Conservation (phyloP, 805 yeast species). For the Kuraishia ogatae region DNA sequence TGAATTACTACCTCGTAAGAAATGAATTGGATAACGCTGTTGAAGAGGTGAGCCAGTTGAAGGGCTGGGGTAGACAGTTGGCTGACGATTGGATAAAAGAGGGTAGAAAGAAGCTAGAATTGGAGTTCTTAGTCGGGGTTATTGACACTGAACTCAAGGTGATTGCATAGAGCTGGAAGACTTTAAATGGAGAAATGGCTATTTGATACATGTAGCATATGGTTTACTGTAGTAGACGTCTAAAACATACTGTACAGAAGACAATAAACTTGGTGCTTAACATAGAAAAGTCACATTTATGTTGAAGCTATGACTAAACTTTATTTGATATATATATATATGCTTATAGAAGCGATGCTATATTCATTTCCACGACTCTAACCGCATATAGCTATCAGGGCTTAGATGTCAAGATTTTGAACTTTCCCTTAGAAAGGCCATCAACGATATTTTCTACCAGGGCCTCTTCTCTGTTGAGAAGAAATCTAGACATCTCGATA, state of each 20-base stretch:
- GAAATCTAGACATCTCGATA: constrained; percentile 10
- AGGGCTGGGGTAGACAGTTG: constrained; percentile 88
- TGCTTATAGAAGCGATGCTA: not conserved
- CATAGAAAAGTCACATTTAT: not conserved
- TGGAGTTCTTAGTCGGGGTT: constrained; percentile 67
- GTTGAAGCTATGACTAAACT: not conserved
- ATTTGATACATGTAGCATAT: not conserved
- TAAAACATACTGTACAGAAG: not conserved
- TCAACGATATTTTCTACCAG: not conserved
- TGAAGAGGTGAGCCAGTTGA: constrained; percentile 80
- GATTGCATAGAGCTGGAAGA: constrained; percentile 17
- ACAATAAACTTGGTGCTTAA: not conserved
- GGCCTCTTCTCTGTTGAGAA: not conserved
- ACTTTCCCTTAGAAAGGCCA: not conserved
- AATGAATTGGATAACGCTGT: constrained; percentile 84
- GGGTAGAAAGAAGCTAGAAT: constrained; percentile 83
- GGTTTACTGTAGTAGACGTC: not conserved
- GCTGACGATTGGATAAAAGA: constrained; percentile 90
- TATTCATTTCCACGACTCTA: no score
- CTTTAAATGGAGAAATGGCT: not conserved
- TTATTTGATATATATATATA: not conserved
- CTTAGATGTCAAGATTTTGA: not conserved
- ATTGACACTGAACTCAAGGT: constrained; percentile 59
- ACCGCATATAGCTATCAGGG: no score
- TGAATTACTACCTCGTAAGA: constrained; percentile 61